Conservation (phyloP, 352 stramenopile genomes). For the Globisporangium yorkense region DNA sequence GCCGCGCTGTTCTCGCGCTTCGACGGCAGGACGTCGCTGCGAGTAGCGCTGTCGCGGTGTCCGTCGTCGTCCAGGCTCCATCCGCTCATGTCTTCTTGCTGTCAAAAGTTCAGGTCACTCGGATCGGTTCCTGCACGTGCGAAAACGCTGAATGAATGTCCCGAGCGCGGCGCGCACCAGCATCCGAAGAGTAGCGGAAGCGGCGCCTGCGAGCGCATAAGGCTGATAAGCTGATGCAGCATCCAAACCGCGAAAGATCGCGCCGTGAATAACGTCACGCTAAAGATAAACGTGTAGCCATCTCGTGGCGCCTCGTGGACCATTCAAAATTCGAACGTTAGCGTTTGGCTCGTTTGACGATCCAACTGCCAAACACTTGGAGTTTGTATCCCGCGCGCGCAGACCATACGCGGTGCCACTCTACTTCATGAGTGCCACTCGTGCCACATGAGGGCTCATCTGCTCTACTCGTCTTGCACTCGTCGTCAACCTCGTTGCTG, state of each 20-base stretch:
- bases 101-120: background rate
- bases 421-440: background rate
- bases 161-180: too few species aligned
- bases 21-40: slow-evolving; percentile 1
- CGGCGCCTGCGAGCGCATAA: too few species aligned
- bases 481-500: too few species aligned
- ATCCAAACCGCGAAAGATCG: too few species aligned
- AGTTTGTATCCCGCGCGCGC: background rate
- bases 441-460: background rate
- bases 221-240: too few species aligned
- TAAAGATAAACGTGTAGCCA: background rate
- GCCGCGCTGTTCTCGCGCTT: background rate
- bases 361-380: background rate
- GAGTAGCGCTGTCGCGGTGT: too few species aligned
- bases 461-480: background rate
- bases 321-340: background rate
- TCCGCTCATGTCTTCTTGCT: slow-evolving; percentile 1
- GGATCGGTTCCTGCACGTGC: too few species aligned
- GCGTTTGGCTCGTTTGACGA: background rate
- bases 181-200: too few species aligned
- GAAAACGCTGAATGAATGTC: background rate
- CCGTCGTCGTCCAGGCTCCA: slow-evolving; percentile 5
- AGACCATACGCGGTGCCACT: background rate
- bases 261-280: too few species aligned
- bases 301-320: too few species aligned